phyloP scores from a whole-genome alignment of 2,329 filamentous ascomycete genomes.

The Bisporella sp. region DNA sequence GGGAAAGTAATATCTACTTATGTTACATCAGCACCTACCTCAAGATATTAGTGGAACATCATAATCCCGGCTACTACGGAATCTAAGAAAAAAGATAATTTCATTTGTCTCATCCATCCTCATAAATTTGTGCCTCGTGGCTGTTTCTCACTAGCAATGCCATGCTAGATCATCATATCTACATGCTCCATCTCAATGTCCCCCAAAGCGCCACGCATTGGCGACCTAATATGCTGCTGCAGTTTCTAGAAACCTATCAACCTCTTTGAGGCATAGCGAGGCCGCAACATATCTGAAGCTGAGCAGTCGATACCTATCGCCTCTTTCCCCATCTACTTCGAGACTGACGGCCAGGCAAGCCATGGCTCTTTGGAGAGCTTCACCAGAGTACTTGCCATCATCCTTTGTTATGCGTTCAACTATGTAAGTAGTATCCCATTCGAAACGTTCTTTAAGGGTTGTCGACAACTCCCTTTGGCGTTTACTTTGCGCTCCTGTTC shows the following conservation, averaged over 20 bases:
- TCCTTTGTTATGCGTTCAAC: constrained; percentile 36
- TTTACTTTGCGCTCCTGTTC: constrained; percentile 32
- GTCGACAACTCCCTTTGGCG: constrained; percentile 34
- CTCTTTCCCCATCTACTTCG: constrained; percentile 22
- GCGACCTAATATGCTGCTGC: no score
- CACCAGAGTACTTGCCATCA: constrained; percentile 27
- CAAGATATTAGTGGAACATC: no score
- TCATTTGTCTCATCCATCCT: no score
- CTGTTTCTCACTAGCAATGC: no score
- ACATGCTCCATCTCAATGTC: no score
- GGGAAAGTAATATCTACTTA: no score
- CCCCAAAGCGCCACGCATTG: no score
- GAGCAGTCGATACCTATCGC: constrained; percentile 27
- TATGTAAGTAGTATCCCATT: constrained; percentile 33
- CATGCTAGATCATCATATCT: no score
- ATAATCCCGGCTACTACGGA: no score
- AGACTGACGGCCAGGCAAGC: constrained; percentile 40
- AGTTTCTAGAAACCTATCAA: constrained; percentile 26
- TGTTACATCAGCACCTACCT: no score
- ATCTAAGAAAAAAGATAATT: no score
- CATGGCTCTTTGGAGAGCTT: constrained; percentile 40
- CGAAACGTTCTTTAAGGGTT: constrained; percentile 36
- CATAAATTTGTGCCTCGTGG: no score
- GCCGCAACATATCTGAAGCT: constrained; percentile 49
- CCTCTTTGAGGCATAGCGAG: constrained; percentile 41